Evolutionary conservation across 495 filamentous ascomycete species (phyloP), one percentile per base, ranked within the genome.

Genomic region (Penicillium daleae): DNA sequence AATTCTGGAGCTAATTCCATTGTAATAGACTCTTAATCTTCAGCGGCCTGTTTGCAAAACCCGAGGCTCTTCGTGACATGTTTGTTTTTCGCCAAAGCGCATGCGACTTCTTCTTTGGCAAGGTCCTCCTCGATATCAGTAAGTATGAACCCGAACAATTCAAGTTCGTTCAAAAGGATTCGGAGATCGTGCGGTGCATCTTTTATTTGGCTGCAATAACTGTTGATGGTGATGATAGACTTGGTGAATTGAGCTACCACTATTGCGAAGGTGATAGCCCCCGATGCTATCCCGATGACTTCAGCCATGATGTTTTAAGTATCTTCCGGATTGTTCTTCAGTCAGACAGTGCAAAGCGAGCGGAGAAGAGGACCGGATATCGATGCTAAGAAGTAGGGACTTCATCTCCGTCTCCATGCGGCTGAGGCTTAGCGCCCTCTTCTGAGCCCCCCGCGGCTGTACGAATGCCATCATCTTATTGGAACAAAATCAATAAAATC

Each of bases 261-360:
- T 0, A 59, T 62, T 35, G 59, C 63, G 44, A 62, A 66, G 1
- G 63, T 66, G 31, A 66, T 46, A 0, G 63, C 59, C 1, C 59
- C 42, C 8, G 63, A 59, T 19, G 56, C 49, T 6, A 62, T 49
- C 12, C 63, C 63, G 33, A 65, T 59, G 4, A 66, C 29, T 49
- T 66, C 63, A 15, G 59, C 59, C 59, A 66, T 66, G n/a, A n/a
- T n/a, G n/a, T n/a, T n/a, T n/a, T n/a, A n/a, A n/a, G n/a, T n/a
- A n/a, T n/a, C n/a, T n/a, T n/a, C n/a, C n/a, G n/a, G n/a, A n/a
- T n/a, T n/a, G n/a, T n/a, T n/a, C n/a, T n/a, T n/a, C n/a, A n/a
- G n/a, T n/a, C n/a, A n/a, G n/a, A n/a, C n/a, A n/a, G n/a, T n/a
- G n/a, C 10, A 21, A 8, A 21, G 17, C 6, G 19, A 21, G 37